These are phyloP conservation scores for Sugiyamaella grinbergsii DNA, from an alignment of 1,139 yeast species.

Conservation along the genomic window DNA sequence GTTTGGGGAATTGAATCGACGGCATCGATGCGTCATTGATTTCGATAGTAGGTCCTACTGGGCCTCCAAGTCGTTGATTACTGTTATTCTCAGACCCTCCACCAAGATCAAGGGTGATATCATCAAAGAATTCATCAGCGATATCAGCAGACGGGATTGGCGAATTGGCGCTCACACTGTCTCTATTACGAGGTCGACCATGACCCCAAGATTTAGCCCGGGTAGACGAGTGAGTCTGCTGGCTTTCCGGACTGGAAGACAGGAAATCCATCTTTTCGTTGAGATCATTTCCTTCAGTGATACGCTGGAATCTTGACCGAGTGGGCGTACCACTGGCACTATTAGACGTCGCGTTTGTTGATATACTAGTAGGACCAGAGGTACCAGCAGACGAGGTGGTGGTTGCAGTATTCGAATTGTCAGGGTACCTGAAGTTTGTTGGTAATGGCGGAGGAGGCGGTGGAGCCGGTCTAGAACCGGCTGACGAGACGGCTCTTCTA, in stretches of 20 bases:
- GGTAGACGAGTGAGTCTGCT: conserved; percentile 74
- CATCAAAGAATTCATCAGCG: conserved; percentile 67
- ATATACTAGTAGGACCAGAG: background rate
- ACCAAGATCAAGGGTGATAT: conserved; percentile 53
- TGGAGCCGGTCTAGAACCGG: conserved; percentile 17
- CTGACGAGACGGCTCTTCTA: conserved; percentile 23
- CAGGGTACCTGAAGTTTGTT: conserved; percentile 29
- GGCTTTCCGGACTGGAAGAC: background rate
- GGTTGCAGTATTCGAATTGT: conserved; percentile 4
- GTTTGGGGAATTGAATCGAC: conserved; percentile 89
- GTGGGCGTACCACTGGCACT: conserved; percentile 19
- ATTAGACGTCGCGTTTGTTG: background rate
- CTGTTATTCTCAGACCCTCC: conserved; percentile 15
- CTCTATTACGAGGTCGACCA: conserved; percentile 54
- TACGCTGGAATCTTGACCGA: conserved; percentile 17
- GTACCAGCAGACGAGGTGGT: conserved; percentile 9
- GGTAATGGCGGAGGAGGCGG: conserved; percentile 27
- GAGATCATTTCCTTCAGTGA: conserved; percentile 13
- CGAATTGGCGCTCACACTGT: conserved; percentile 24
- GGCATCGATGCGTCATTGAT: conserved; percentile 63
- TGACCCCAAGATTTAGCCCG: conserved; percentile 90
- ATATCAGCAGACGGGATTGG: conserved; percentile 45
- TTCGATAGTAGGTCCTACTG: conserved; percentile 20
- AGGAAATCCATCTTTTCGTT: conserved; percentile 18
- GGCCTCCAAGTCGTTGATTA: conserved; percentile 10